Conservation (phyloP, 441 rosid genomes). For the Manihot esculenta region DNA sequence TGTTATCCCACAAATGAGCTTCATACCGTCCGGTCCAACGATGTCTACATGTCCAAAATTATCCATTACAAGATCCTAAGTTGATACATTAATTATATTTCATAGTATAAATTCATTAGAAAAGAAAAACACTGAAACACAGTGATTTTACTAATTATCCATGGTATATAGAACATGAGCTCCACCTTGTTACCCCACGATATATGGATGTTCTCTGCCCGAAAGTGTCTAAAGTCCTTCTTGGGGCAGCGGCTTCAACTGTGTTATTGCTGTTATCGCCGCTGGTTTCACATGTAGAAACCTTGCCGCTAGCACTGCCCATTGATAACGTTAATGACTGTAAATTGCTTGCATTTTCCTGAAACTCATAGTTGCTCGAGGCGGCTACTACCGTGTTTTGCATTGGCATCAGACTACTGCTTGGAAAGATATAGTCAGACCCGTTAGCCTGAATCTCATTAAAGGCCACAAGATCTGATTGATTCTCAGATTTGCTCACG, state of each 20-base stretch:
- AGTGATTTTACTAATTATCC: neutral
- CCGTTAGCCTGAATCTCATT: conserved; percentile 55
- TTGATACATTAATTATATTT: neutral
- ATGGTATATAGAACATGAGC: neutral
- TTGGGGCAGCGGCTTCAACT: conserved; percentile 63
- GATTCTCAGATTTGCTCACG: conserved; percentile 74
- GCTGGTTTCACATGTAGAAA: conserved; percentile 53
- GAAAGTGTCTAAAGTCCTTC: conserved; percentile 78
- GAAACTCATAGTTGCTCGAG: conserved; percentile 52
- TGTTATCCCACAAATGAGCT: conserved; percentile 99
- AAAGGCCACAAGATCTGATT: conserved; percentile 62
- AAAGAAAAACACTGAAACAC: neutral
- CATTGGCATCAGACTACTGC: conserved; percentile 42
- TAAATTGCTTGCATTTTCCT: conserved; percentile 63
- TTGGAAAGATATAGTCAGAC: conserved; percentile 55
- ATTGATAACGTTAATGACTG: conserved; percentile 82
- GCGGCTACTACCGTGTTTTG: conserved; percentile 47
- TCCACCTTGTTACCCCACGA: conserved; percentile 94
- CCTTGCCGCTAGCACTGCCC: conserved; percentile 80
- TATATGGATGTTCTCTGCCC: conserved; percentile 98
- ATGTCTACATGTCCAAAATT: conserved; percentile 51
- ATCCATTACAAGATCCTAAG: conserved; percentile 13
- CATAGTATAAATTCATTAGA: too few relatives aligned
- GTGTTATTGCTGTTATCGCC: conserved; percentile 46
- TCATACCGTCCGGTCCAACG: conserved; percentile 98